A percentile compares a stretch with the other conserved stretches of the same genome.
Conservation (phyloP, 768 basidiomycete genomes). For the Mycena belliarum region DNA sequence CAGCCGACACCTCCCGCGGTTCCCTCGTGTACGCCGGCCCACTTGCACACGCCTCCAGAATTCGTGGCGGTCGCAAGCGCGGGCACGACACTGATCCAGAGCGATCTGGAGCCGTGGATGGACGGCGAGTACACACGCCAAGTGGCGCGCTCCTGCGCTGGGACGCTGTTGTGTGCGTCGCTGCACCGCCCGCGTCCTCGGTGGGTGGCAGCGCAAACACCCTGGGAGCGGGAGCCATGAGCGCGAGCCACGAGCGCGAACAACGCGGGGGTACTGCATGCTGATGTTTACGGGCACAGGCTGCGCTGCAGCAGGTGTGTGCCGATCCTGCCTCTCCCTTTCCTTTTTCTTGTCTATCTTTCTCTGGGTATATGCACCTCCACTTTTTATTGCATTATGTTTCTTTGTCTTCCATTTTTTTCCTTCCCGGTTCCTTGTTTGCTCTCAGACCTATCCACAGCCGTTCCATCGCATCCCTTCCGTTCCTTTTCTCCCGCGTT, state of each 20-base stretch:
- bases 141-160: conserved; percentile 69
- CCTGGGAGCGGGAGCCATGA: conserved; percentile 42
- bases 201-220: too few species aligned
- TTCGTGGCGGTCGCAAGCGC: not conserved
- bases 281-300: conserved; percentile 12
- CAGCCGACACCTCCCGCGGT: too few species aligned
- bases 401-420: too few species aligned
- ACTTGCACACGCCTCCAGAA: too few species aligned
- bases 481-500: too few species aligned
- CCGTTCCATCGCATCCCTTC: too few species aligned
- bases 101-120: conserved; percentile 65
- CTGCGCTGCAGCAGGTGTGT: conserved; percentile 14
- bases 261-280: conserved; percentile 41
- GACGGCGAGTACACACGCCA: not conserved
- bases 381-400: too few species aligned
- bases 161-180: conserved; percentile 76
- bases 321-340: not conserved
- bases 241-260: too few species aligned
- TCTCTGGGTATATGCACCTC: too few species aligned
- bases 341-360: not conserved
- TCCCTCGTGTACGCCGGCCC: too few species aligned
- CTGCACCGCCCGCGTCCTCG: conserved; percentile 36
- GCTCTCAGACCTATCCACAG: too few species aligned
- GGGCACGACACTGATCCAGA: conserved; percentile 58
- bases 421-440: too few species aligned